Evolutionary conservation across 352 stramenopile species (phyloP), one percentile per base, ranked within the genome.

Genomic region (Pythium rhizo-oryzae): DNA sequence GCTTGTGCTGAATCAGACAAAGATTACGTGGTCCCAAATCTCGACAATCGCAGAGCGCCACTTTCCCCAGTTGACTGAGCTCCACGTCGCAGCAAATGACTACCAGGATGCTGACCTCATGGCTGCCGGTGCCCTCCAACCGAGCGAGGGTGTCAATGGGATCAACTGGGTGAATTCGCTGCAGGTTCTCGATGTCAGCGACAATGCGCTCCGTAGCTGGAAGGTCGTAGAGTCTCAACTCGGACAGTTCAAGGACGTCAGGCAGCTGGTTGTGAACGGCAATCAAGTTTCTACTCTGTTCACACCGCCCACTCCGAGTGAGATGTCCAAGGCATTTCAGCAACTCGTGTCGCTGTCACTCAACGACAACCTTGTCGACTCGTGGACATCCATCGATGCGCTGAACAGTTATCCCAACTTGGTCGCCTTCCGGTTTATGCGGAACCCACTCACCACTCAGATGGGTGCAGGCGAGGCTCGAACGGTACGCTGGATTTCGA

Each of bases 301-400:
- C 30, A 69, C 30, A 21, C 24, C 47, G 0, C 16, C 37, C 11
- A 37, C 25, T 11, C 12, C 21, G 0, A 5, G 28, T 19, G 37
- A 43, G 0, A 23, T 49, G 6, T 28, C 55, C 11, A 52, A 49
- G 9, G 71, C 35, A 19, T 87, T 91, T 28, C 78, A 82, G 41
- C 69, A 87, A 24, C 72, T 94, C 1, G 66, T 72, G 33, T 79
- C 76, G 8, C 62, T 94, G 18, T 91, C 84, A 3, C 18, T 93
- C 7, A 89, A 76, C 13, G 78, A 89, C 44, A 93, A 93, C 67
- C 49, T 73, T 9, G 77, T 96, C 28, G 79, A 84, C 41, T 85
- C 78, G 46, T 95, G 87, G 87, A 77, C 80, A 3, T 92, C 81
- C 0, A 90, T 96, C 30, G 82, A 95, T 51, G 79, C 80, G 11